Evolutionary conservation across 805 yeast genomes (phyloP), one percentile per base, ranked within the genome.

Genomic region (Ogataea nonfermentans): DNA sequence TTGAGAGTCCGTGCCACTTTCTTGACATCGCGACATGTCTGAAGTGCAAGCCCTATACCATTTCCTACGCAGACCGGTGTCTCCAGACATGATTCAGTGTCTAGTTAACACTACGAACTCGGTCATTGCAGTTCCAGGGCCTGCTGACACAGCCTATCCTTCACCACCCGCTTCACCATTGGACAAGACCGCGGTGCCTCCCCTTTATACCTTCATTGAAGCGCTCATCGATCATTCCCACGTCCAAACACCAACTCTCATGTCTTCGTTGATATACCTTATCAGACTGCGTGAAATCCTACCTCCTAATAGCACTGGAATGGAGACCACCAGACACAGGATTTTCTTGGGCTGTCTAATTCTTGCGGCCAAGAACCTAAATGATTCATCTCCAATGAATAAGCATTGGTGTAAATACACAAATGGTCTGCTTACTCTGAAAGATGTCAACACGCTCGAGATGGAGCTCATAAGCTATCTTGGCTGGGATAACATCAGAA

Each of bases 391-490:
- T 14, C 99, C 99, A 29, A 74, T 91, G 60, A 91, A 91, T 67
- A 90, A 84, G 66, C 97, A 93, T 67, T 91, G 99, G 99, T 82
- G 95, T 4, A 74, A 78, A 44, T 90, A 91, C 68, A 90, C 98
- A 3, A 81, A 83, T 58, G 97, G 97, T 0, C 70, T 93, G 29
- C 74, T 91, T 44, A 59, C 80, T 8, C 67, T 85, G 26, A 71
- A 71, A 15, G 98, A 91, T 56, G 88, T 93, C 38, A 93, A 91
- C 63, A 79, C 89, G 48, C 84, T 95, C 55, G 99, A 91, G 66
- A 74, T 90, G 50, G 98, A 91, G 65, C 69, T 93, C 53, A 77
- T 91, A 34, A 77, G 75, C 35, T 78, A 87, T 47, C 73, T 91
- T 42, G 83, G 87, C 53, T 91, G 98, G 98, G 81, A 87, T 54